phyloP scores from a whole-genome alignment of 1,284 basidiomycete genomes.

The Hemileia vastatrix region DNA sequence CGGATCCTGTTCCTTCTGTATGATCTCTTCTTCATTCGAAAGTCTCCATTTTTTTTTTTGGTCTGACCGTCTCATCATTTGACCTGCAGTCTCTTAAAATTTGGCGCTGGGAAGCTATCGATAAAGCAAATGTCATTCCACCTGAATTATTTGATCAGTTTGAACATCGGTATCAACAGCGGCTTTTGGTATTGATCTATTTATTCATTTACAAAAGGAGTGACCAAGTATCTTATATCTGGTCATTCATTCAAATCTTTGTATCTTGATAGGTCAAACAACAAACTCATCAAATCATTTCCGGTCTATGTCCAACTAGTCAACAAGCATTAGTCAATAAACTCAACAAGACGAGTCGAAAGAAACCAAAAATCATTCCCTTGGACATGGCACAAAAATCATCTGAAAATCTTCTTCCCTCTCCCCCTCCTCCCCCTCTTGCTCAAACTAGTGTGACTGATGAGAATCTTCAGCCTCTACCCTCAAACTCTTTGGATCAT shows the following conservation, averaged over 20 bases:
- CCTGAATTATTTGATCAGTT: constrained; percentile 59
- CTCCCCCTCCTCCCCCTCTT: too few relatives aligned
- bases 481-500: too few relatives aligned
- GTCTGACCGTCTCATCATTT: neutral
- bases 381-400: too few relatives aligned
- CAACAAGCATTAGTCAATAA: constrained; percentile 24
- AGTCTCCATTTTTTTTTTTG: constrained; percentile 1
- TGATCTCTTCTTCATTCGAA: neutral
- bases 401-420: too few relatives aligned
- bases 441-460: too few relatives aligned
- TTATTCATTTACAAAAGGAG: constrained; percentile 7
- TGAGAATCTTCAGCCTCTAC: too few relatives aligned
- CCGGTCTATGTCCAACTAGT: neutral
- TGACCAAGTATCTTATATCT: neutral
- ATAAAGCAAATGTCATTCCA: constrained; percentile 58
- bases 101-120: constrained; percentile 80
- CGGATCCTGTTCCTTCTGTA: constrained; percentile 46
- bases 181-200: constrained; percentile 53
- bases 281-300: neutral
- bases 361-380: too few relatives aligned
- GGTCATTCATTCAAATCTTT: neutral
- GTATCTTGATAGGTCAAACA: neutral
- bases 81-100: constrained; percentile 50
- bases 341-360: too few relatives aligned
- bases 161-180: constrained; percentile 56